A percentile compares a stretch with the other conserved stretches of the same genome.
Conservation (phyloP, 2,329 filamentous ascomycete genomes). For the Neopestalotiopsis rosae region DNA sequence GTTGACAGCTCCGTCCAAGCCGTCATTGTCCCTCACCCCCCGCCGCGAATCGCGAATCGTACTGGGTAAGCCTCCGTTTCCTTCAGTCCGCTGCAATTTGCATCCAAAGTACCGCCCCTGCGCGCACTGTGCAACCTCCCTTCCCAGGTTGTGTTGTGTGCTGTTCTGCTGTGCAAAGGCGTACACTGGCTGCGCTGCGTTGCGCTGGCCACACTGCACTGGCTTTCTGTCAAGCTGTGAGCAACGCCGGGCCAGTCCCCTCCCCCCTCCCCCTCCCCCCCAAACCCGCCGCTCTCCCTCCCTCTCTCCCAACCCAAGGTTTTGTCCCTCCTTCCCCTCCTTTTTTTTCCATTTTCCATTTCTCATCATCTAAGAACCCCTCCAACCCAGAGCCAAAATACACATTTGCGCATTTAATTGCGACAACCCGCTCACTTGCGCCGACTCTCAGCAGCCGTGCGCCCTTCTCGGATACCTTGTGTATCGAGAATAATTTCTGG, state of each 20-base stretch:
- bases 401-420: slow-evolving; percentile 27
- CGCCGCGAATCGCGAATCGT: background rate
- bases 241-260: background rate
- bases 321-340: slow-evolving; percentile 38
- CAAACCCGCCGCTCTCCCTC: slow-evolving; percentile 23
- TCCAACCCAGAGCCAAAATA: slow-evolving; percentile 28
- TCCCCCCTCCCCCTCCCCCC: background rate
- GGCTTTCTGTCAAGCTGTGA: slow-evolving; percentile 5
- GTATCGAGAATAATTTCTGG: slow-evolving; percentile 34
- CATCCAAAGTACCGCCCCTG: background rate
- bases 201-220: slow-evolving; percentile 24
- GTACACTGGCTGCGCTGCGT: slow-evolving; percentile 24
- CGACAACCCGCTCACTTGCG: slow-evolving; percentile 25
- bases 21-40: background rate
- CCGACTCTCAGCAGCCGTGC: slow-evolving; percentile 35
- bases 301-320: slow-evolving; percentile 27
- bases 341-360: slow-evolving; percentile 35
- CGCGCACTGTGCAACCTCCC: slow-evolving; percentile 10
- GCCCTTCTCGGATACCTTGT: slow-evolving; percentile 36
- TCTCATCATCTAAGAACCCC: slow-evolving; percentile 34
- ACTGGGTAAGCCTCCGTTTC: slow-evolving; percentile 13
- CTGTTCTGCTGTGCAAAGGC: slow-evolving; percentile 8
- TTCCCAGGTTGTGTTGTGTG: background rate
- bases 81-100: background rate
- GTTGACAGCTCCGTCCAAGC: background rate